Evolutionary conservation across 2,329 filamentous ascomycete species (phyloP).

Genomic region (Apiospora aurea): DNA sequence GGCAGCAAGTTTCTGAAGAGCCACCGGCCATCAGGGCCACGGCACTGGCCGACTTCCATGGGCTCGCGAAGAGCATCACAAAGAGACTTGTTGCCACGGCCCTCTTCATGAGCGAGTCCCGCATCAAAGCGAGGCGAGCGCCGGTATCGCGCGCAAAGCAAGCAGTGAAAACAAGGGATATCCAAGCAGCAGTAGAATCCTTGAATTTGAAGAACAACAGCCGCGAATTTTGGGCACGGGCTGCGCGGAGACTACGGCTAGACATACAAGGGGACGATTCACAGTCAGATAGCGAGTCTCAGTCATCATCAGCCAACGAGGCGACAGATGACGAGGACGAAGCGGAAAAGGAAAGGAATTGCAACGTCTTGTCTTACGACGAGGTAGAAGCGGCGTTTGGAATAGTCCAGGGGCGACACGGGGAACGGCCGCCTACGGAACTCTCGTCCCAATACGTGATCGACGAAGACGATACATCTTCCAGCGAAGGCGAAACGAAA

Average conservation of each 20-base stretch:
- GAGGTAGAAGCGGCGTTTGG: conserved; percentile 52
- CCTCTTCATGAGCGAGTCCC: conserved; percentile 74
- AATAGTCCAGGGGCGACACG: conserved; percentile 24
- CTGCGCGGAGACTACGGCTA: conserved; percentile 57
- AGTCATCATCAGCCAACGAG: conserved; percentile 23
- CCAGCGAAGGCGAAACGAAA: conserved; percentile 16
- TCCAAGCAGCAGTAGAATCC: conserved; percentile 56
- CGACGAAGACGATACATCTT: conserved; percentile 22
- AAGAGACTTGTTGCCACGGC: conserved; percentile 73
- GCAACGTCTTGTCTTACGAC: conserved; percentile 48
- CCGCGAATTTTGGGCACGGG: conserved; percentile 54
- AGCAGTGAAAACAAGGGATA: conserved; percentile 53
- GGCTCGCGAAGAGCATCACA: conserved; percentile 71
- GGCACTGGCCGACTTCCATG: conserved; percentile 78
- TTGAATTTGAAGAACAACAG: conserved; percentile 50
- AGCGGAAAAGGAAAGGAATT: conserved; percentile 33
- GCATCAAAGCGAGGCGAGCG: conserved; percentile 60
- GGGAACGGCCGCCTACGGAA: not conserved
- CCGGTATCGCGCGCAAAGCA: conserved; percentile 36
- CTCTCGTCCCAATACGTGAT: not conserved
- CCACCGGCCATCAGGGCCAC: conserved; percentile 77
- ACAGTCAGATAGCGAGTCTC: not conserved
- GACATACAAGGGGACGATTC: conserved; percentile 50
- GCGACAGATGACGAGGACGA: conserved; percentile 29
- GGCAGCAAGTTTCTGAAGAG: conserved; percentile 66